Evolutionary conservation across 2,329 filamentous ascomycete species (phyloP), one percentile per base, ranked within the genome.

Genomic region (Paramyrothecium sp.): DNA sequence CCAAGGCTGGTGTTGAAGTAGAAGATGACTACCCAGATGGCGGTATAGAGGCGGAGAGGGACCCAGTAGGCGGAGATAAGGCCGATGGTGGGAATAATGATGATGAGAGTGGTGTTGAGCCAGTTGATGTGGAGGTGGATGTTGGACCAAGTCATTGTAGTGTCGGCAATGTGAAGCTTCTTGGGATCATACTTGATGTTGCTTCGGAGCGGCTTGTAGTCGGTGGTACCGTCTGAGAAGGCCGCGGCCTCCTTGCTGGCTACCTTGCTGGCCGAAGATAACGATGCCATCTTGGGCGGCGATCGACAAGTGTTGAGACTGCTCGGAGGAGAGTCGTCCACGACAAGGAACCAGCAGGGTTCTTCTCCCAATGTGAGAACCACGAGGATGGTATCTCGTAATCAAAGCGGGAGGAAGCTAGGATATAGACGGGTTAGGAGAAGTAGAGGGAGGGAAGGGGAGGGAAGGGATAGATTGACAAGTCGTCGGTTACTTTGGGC

Each of bases 1-100:
- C 91, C 91, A 54, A 95, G 80, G 70, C 91, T 85, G 51, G 90
- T 91, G 78, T 89, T 88, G 79, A 91, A 93, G 77, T 96, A 95
- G 77, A 95, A 95, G 58, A 84, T 64, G 56, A 94, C 77, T 23
- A 91, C 80, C 77, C 88, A 95, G 67, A 91, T 70, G 61, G 86
- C 83, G 3, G 91, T 96, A 75, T 91, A 86, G 62, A 81, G 74
- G 53, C 85, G 80, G 34, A 94, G 78, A 56, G 91, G 91, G n/a
- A n/a, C n/a, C n/a, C n/a, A n/a, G n/a, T n/a, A n/a, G n/a, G n/a
- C n/a, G n/a, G n/a, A n/a, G n/a, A n/a, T n/a, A n/a, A n/a, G n/a
- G n/a, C n/a, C n/a, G n/a, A n/a, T n/a, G n/a, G n/a, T n/a, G n/a
- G n/a, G n/a, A n/a, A n/a, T n/a, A n/a, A n/a, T n/a, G n/a, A n/a